Base-by-base conservation (phyloP, 2,329 filamentous ascomycete species). In the Septoria petroselini region DNA sequence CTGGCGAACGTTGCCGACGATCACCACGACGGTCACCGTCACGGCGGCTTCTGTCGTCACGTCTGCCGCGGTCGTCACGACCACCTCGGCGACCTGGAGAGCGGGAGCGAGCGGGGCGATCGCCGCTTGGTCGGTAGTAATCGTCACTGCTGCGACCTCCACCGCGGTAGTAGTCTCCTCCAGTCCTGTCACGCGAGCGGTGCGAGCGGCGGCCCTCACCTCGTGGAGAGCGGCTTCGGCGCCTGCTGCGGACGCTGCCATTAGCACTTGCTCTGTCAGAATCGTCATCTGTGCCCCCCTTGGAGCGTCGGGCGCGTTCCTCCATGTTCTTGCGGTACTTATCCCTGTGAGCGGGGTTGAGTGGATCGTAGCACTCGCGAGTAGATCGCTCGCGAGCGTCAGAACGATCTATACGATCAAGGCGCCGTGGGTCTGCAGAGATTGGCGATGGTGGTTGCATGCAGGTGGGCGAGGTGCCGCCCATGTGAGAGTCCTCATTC, bases 51-150 rank as follows among this genome's bases (percentile, higher is more conserved):
- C 83, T 80, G 48, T 79, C 79, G 35, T 40, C 43, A 18, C 41
- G 38, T 48, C 53, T 44, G 68, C 80, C 88, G 66, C 50, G 42
- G 19, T 50, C 33, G 27, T 90, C 86, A 57, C 85, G 85, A 61
- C 38, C 39, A 12, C 48, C 47, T 27, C 82, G 74, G 41, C 46
- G 45, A 40, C 82, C 73, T 44, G 84, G 84, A 75, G 82, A 81
- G 73, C 84, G 69, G 69, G 81, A 84, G 51, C 77, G 75, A 60
- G 84, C 81, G 64, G 82, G 76, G 48, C 75, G 74, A 33, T 53
- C 58, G 76, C 76, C 25, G 14, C 53, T 52, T 35, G 64, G 66
- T 29, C 66, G 63, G 50, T 65, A 68, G 43, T 65, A 62, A 45
- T 72, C 70, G 53, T 67, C 66, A 49, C 66, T 67, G 52, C 67